Evolutionary conservation across 1,139 yeast genomes (phyloP), one percentile per base, ranked within the genome.

Genomic region (Saccharomyces hybrid): DNA sequence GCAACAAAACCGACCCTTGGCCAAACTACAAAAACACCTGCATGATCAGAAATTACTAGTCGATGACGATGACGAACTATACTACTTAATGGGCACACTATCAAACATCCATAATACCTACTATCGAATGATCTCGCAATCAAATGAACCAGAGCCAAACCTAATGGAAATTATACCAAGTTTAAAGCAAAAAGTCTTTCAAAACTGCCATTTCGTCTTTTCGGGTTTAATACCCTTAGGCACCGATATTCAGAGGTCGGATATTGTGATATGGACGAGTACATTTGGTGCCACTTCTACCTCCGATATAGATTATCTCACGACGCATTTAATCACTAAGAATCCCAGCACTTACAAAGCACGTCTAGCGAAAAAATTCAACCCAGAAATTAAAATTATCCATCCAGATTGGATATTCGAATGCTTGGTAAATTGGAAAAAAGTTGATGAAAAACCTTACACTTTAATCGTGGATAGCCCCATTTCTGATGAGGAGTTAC

Each of bases 321-420:
- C 95, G 1, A 95, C 99, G 0, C 99, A 93, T 70, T 88, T 95
- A 5, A 83, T 93, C 27, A 89, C 97, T 49, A 78, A 78, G 57
- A 86, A 84, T 57, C 84, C 88, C 2, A 82, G 84, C 19, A 84
- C 90, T 1, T 80, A 82, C 63, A 93, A 93, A 70, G 96, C 93
- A 2, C 78, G 93, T 52, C 75, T 84, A 16, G 91, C 90, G 0
- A 81, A 78, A 63, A 74, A 80, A n/a, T 72, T 82, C 49, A 72
- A 83, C 51, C 86, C 86, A 1, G 77, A 84, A 11, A 86, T 85
- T 41, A 84, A 86, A 63, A 80, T 93, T 32, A 96, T 93, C 14
- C 86, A 84, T 64, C 90, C 96, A 1, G 95, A 87, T 65, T 93
- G 99, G 99, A 72, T 93, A 3, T 90, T 90, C 73, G 84, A 87